Evolutionary conservation across 164 flowering plant species (phyloP).

Genomic region (Amborella trichopoda): DNA sequence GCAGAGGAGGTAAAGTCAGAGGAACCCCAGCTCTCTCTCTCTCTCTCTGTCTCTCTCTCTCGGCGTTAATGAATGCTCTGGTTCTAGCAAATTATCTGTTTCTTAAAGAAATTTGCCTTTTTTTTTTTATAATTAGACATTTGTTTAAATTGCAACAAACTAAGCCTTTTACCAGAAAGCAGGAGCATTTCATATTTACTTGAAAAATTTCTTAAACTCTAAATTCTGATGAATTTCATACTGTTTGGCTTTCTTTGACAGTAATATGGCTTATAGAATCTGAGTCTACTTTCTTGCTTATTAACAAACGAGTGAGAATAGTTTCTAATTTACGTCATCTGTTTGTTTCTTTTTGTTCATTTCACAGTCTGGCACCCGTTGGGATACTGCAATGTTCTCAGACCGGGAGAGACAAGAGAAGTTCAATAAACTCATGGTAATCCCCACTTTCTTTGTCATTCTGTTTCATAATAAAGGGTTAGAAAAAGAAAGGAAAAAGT

Average conservation of each 20-base stretch:
- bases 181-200: no score
- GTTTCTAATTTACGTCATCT: no score
- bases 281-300: background rate
- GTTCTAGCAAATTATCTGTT: background rate
- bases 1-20: constrained; percentile 84
- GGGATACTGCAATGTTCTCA: constrained; percentile 59
- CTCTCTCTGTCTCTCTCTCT: no score
- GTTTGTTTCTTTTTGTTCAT: background rate
- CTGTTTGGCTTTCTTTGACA: no score
- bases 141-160: background rate
- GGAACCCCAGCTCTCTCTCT: no score
- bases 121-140: background rate
- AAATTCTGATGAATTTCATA: no score
- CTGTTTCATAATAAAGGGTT: background rate
- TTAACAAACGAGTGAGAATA: no score
- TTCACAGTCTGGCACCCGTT: constrained; percentile 46
- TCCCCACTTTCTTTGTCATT: constrained; percentile 4
- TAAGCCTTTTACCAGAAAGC: no score
- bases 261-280: background rate
- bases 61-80: no score
- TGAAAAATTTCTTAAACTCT: no score
- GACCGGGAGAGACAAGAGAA: constrained; percentile 92
- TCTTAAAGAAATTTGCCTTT: no score
- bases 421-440: constrained; percentile 99
- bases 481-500: no score